Percentiles rank a stretch among this genome's conserved stretches.
Conservation (phyloP, 1,284 basidiomycete species). For the Austroboletus rostrupii region DNA sequence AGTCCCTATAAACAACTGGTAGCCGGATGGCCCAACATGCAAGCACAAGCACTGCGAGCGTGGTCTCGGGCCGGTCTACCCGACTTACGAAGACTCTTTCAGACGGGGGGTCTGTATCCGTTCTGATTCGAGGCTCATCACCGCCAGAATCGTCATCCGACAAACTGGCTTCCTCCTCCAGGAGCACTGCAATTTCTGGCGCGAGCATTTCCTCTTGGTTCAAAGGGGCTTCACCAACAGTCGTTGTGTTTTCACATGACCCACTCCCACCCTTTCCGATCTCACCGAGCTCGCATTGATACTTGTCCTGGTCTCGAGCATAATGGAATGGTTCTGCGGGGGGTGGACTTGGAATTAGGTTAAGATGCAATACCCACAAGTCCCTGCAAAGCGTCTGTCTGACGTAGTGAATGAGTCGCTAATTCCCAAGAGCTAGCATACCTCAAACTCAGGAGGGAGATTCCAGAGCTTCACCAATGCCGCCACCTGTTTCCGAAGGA, state of each 20-base stretch:
- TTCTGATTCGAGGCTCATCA: conserved; percentile 16
- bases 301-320: conserved; percentile 33
- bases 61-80: conserved; percentile 56
- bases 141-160: conserved; percentile 39
- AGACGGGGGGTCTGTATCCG: conserved; percentile 8
- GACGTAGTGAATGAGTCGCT: not conserved
- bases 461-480: conserved; percentile 64
- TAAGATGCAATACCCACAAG: conserved; percentile 75
- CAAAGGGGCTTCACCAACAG: conserved; percentile 14
- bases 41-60: conserved; percentile 63
- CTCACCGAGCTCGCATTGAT: conserved; percentile 17
- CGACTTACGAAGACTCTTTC: conserved; percentile 21
- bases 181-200: conserved; percentile 48
- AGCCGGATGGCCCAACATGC: conserved; percentile 77
- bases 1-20: conserved; percentile 71
- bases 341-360: conserved; percentile 56
- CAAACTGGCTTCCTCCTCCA: conserved; percentile 52
- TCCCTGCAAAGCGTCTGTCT: conserved; percentile 72
- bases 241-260: conserved; percentile 10
- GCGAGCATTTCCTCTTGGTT: conserved; percentile 34
- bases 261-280: conserved; percentile 1
- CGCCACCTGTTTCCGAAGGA: conserved; percentile 71
- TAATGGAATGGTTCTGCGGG: conserved; percentile 56
- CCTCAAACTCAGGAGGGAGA: conserved; percentile 79
- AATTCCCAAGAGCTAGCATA: conserved; percentile 29